A percentile compares a stretch with the other conserved stretches of the same genome.
Conservation (phyloP, 441 rosid species). For the Euphorbia celastroides region DNA sequence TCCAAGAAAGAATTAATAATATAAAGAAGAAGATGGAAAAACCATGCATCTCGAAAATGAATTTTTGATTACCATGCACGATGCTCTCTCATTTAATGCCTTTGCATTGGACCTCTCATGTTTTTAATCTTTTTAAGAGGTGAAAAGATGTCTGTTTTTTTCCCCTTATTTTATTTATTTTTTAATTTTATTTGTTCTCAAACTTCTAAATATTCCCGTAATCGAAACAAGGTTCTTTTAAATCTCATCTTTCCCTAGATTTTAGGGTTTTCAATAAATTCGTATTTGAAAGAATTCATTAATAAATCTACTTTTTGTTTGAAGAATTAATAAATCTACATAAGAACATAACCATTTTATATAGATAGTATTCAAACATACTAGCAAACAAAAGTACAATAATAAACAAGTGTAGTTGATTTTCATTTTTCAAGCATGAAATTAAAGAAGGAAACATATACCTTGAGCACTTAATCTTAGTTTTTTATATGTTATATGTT, state of each 20-base stretch:
- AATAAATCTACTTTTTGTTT: too few relatives aligned
- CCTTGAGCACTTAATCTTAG: too few relatives aligned
- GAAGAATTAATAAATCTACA: too few relatives aligned
- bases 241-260: slow-evolving; percentile 23
- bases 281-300: neutral
- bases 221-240: slow-evolving; percentile 24
- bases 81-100: slow-evolving; percentile 40
- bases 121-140: slow-evolving; percentile 22
- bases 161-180: slow-evolving; percentile 14
- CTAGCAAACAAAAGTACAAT: too few relatives aligned
- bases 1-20: neutral
- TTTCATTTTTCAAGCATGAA: too few relatives aligned
- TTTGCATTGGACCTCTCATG: slow-evolving; percentile 30
- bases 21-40: slow-evolving; percentile 9
- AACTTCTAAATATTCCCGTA: slow-evolving; percentile 16
- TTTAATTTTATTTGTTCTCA: slow-evolving; percentile 17
- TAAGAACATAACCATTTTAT: too few relatives aligned
- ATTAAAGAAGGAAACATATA: too few relatives aligned
- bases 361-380: too few relatives aligned
- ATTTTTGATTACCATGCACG: slow-evolving; percentile 23
- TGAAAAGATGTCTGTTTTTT: slow-evolving; percentile 48
- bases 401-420: too few relatives aligned
- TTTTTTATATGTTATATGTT: too few relatives aligned
- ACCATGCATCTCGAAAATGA: slow-evolving; percentile 39
- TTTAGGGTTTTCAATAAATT: slow-evolving; percentile 23